Base-by-base conservation (phyloP, 768 basidiomycete genomes). In the Amanita jacksonii region DNA sequence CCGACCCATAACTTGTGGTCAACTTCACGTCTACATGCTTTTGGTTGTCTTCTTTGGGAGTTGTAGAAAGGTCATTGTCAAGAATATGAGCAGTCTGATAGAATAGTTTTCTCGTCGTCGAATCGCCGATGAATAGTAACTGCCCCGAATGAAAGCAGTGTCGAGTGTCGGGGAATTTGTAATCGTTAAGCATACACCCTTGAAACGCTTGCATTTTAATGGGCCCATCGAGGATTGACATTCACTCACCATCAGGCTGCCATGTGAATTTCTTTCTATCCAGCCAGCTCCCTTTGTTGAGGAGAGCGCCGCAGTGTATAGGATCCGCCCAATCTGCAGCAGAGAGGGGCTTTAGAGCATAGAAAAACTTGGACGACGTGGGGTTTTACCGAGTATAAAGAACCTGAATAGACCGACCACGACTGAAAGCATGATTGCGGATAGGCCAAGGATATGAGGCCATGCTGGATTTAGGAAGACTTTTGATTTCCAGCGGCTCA, bases 231-330 rank as follows among this genome's bases (percentile, higher is more conserved):
- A 25, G 15, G 43, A 25, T 3, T 10, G n/a, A n/a, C n/a, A n/a
- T n/a, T n/a, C n/a, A n/a, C 73, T 49, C 48, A 83, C 90, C 88
- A 48, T 88, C 76, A 2, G 91, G 91, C 57, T 96, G 91, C 91
- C 91, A 96, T 54, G 81, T 82, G 48, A 59, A 68, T 57, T 73
- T 70, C 31, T 57, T 62, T 19, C 62, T 58, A 57, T 90, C 90
- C 44, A 90, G 59, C 90, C 90, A 94, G 52, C 72, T 74, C 22
- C 91, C 91, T 31, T 67, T 67, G 38, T 70, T 81, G 37, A 91
- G 59, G 20, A 92, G 61, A 4, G 85, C 72, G 46, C 73, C 65
- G 57, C 91, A 93, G 55, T 77, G 83, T 42, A 74, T 67, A 10
- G 82, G 77, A 60, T 92, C 90, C 5, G 70, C 62, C 58, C 70